Evolutionary conservation across 805 yeast genomes (phyloP).

Genomic region (Wilhelminamyces savonicus): DNA sequence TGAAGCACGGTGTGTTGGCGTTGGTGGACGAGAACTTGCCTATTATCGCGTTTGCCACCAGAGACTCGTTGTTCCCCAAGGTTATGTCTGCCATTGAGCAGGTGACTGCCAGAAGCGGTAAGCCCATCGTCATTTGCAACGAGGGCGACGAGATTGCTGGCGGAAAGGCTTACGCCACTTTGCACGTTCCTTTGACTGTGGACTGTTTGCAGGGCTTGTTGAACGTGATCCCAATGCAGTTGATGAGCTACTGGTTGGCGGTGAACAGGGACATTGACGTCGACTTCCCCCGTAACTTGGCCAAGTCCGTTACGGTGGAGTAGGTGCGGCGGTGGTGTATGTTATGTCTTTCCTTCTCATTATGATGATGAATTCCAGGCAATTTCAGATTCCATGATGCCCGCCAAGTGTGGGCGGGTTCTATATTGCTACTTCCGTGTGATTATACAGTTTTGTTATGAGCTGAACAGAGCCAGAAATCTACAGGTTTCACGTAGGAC

Average conservation of each 20-base stretch:
- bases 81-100: slow-evolving; percentile 94
- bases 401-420: no score
- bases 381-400: no score
- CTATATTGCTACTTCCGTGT: no score
- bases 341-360: no score
- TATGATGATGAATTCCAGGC: no score
- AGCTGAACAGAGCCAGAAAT: no score
- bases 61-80: slow-evolving; percentile 94
- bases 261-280: slow-evolving; percentile 93
- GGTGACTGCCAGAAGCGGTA: slow-evolving; percentile 95
- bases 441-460: no score
- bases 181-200: slow-evolving; percentile 92
- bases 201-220: slow-evolving; percentile 96
- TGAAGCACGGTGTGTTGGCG: slow-evolving; percentile 97
- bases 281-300: slow-evolving; percentile 97
- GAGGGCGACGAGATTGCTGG: slow-evolving; percentile 62
- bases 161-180: slow-evolving; percentile 55
- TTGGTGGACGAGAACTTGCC: slow-evolving; percentile 92
- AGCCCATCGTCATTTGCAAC: slow-evolving; percentile 89
- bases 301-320: slow-evolving; percentile 97
- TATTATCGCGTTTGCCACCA: slow-evolving; percentile 90
- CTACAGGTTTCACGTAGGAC: no score
- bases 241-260: slow-evolving; percentile 96
- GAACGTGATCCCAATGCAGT: slow-evolving; percentile 90
- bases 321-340: no score